Base-by-base conservation (phyloP, 2,329 filamentous ascomycete genomes). In the Pezizomycotina sp. region DNA sequence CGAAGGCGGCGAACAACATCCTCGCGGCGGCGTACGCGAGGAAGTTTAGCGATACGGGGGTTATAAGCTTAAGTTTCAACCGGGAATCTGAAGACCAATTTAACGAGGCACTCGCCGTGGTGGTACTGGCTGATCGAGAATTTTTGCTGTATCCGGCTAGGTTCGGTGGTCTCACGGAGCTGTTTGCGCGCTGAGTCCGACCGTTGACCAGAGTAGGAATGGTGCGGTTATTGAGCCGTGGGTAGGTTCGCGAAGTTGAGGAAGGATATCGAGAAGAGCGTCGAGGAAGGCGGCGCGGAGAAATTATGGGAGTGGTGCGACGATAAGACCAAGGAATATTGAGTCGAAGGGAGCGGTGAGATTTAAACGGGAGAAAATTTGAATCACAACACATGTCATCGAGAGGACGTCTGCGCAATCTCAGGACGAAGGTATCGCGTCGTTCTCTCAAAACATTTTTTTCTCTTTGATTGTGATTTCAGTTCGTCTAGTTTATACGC, bases 231-330 rank as follows among this genome's bases (percentile, higher is more conserved):
- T 68, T 16, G 53, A 63, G 31, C 64, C 65, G 1, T 69, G 62
- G 61, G 65, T 43, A 51, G 56, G 19, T 48, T 56, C 38, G 39
- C 35, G 27, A 37, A 52, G 12, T 27, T 58, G 12, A 49, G 56
- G 8, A 42, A 46, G 22, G 59, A 60, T 41, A 23, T 60, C 8
- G 49, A 49, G 3, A 45, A 51, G 2, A 54, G 47, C 29, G 51
- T 50, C 12, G 56, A 61, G 29, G 58, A 58, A 12, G 58, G 60
- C 1, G 51, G 56, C 24, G 58, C 55, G 2, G 43, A 52, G 27
- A 51, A 54, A 31, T 62, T 64, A 36, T 64, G 60, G 60, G 54
- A 60, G 5, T 65, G 60, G 61, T 55, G 52, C 16, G 62, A 64
- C 36, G 54, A 58, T 26, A 54, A 60, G 42, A 52, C 56, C 6